These are phyloP conservation scores for Daldinia sp. DNA, from an alignment of 2,329 filamentous ascomycete species.

Conservation along the genomic window DNA sequence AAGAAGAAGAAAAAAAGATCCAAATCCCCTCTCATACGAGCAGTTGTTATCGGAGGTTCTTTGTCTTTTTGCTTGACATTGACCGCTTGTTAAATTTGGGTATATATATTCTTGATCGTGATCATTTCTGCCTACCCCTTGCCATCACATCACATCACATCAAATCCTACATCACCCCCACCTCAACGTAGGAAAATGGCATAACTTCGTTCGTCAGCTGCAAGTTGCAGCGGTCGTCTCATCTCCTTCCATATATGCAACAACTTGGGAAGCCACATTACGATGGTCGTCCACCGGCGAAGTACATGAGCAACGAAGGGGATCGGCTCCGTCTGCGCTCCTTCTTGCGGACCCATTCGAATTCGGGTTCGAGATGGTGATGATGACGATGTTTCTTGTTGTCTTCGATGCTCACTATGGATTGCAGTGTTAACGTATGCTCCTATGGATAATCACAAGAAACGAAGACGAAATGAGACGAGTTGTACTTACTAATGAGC, in stretches of 20 bases:
- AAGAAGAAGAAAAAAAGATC: neutral
- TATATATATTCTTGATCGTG: constrained; percentile 15
- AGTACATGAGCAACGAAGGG: constrained; percentile 64
- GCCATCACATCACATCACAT: no score
- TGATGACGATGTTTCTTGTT: constrained; percentile 51
- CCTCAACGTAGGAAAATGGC: constrained; percentile 2
- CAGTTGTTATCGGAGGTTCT: neutral
- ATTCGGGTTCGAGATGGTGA: constrained; percentile 55
- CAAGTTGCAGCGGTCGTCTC: neutral
- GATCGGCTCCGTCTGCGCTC: constrained; percentile 60
- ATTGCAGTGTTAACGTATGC: constrained; percentile 12
- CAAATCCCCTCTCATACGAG: constrained; percentile 26
- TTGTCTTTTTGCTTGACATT: neutral
- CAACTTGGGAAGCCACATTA: constrained; percentile 41
- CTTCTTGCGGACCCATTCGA: constrained; percentile 68
- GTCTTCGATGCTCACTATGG: constrained; percentile 52
- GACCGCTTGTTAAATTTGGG: constrained; percentile 4
- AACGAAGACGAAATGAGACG: neutral
- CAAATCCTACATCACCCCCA: no score
- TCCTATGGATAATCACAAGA: neutral
- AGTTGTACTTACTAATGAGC: constrained; percentile 47
- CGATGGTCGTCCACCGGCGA: constrained; percentile 60
- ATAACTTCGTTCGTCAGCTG: constrained; percentile 14
- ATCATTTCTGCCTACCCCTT: neutral
- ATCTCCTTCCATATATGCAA: neutral